phyloP scores from a whole-genome alignment of 805 yeast genomes.

The Yarrowia sp. region DNA sequence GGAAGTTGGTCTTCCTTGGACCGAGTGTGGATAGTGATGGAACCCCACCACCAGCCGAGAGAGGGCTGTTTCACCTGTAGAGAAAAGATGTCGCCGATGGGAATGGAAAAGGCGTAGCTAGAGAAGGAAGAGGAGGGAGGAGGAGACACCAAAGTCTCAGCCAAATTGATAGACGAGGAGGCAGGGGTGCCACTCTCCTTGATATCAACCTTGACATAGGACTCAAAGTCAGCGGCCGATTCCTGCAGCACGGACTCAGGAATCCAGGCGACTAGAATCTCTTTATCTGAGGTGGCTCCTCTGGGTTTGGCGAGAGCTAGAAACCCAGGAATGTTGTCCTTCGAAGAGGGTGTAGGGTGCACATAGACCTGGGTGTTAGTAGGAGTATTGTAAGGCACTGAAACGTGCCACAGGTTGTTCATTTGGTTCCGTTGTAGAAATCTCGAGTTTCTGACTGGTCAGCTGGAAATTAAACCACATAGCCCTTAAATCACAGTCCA shows the following conservation, averaged over 20 bases:
- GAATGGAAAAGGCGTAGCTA: constrained; percentile 73
- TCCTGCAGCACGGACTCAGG: constrained; percentile 58
- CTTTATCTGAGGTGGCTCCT: constrained; percentile 55
- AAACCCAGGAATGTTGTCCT: constrained; percentile 83
- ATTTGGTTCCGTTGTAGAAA: not conserved
- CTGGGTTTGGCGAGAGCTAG: constrained; percentile 67
- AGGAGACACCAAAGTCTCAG: constrained; percentile 54
- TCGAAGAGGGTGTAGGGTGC: constrained; percentile 77
- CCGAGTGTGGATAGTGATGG: constrained; percentile 74
- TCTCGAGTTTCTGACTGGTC: not conserved
- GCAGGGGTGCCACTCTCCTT: constrained; percentile 46
- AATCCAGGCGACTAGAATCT: constrained; percentile 69
- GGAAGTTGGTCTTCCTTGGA: constrained; percentile 67
- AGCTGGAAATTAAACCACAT: no score
- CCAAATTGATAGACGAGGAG: constrained; percentile 38
- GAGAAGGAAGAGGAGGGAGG: constrained; percentile 62
- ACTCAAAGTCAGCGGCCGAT: constrained; percentile 54
- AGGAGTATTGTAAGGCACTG: not conserved
- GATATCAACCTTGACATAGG: constrained; percentile 61
- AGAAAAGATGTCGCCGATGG: constrained; percentile 69
- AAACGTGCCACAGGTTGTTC: constrained; percentile 4
- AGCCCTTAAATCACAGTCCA: not conserved
- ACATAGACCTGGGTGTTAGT: constrained; percentile 64
- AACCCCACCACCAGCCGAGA: constrained; percentile 91
- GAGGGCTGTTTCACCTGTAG: constrained; percentile 85